Percentiles rank a stretch among this genome's conserved stretches.
These are phyloP conservation scores for Diaporthe nobilis DNA, from an alignment of 2,329 filamentous ascomycete species.

Conservation along the genomic window DNA sequence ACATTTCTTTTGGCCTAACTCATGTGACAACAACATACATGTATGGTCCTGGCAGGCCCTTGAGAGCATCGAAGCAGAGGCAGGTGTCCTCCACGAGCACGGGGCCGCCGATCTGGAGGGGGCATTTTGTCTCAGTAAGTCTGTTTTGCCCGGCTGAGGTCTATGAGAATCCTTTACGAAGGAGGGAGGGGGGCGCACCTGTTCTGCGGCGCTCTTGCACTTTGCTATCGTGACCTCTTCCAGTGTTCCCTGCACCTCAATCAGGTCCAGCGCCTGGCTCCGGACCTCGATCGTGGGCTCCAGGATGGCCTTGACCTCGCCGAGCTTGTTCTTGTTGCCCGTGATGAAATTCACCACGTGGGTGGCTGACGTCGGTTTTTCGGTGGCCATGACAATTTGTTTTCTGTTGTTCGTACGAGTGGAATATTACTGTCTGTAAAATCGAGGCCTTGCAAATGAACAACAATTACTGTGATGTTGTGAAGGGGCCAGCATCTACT, in stretches of 20 bases:
- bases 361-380: conserved; percentile 54
- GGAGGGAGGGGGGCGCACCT: conserved; percentile 60
- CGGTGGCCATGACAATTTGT: conserved; percentile 57
- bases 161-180: background rate
- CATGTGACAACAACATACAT: conserved; percentile 71
- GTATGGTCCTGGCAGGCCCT: conserved; percentile 94
- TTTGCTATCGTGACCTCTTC: conserved; percentile 94
- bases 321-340: conserved; percentile 93
- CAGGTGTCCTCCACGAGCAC: conserved; percentile 97
- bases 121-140: conserved; percentile 21
- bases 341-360: conserved; percentile 89
- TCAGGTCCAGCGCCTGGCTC: conserved; percentile 82
- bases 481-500: background rate
- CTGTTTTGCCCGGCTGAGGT: background rate
- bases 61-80: conserved; percentile 90
- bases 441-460: background rate
- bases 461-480: background rate
- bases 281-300: conserved; percentile 79
- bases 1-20: background rate
- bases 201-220: conserved; percentile 83
- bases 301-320: conserved; percentile 90
- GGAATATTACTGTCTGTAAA: background rate
- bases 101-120: conserved; percentile 79
- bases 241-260: conserved; percentile 92
- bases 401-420: background rate